Evolutionary conservation across 805 yeast species (phyloP), one percentile per base, ranked within the genome.

Genomic region (Sugiyamaella lignohabitans): DNA sequence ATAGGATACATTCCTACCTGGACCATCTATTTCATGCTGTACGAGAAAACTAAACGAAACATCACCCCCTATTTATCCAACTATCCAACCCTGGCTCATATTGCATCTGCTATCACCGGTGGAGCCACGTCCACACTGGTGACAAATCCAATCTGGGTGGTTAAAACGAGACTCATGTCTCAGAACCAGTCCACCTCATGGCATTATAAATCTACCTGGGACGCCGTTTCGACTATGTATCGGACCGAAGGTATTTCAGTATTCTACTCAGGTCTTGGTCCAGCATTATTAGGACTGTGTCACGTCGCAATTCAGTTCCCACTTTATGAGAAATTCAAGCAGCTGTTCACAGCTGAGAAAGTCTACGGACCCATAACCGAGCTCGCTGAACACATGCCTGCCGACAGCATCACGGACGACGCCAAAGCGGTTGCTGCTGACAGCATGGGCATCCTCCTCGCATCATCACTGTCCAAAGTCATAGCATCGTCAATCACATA

Each of bases 221-320:
- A 91, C 63, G 97, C 98, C 1, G 84, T 89, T 59, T 67, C 62
- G 32, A 82, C 78, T 52, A 93, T 93, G 84, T 83, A 80, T 61
- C 63, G 63, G 47, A 74, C 78, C 47, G 98, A 91, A 63, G 98
- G 98, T 4, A 11, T 83, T 1, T 63, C 71, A 43, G 87, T 87
- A 14, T 86, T 91, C 57, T 93, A 93, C 65, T 78, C 91, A 38
- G 98, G 98, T 1, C 70, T 91, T 22, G 76, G 87, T 6, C 96
- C 98, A 1, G 89, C 97, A 0, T 71, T 91, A 48, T 78, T 91
- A 57, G 98, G 98, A 0, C 72, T 91, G 27, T 71, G 86, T 36
- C 98, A 91, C 63, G 98, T 91, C 38, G 98, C 97, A 1, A 84
- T 91, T 44, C 98, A 91, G 65, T 91, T 91, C 72, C 98, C 98